Conservation (phyloP, 257 asterid species). For the Jacaranda mimosifolia region DNA sequence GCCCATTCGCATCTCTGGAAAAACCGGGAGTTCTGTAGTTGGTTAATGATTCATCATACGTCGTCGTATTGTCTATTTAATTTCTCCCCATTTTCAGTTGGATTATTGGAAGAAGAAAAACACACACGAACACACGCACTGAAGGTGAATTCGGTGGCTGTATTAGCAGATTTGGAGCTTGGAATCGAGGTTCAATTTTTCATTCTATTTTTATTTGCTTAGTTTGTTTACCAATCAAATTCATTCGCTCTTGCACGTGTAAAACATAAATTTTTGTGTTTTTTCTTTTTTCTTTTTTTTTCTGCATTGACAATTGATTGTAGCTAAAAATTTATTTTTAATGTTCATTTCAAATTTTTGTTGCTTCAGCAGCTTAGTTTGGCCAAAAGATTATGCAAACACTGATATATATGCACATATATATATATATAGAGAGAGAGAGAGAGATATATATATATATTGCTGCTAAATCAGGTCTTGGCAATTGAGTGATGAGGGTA, state of each 20-base stretch:
- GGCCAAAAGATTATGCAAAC: neutral
- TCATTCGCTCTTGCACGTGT: neutral
- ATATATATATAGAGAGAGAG: no score
- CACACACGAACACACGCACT: neutral
- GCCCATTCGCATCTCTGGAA: neutral
- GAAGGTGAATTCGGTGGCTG: neutral
- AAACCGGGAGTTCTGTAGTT: neutral
- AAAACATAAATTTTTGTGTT: neutral
- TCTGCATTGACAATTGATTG: neutral
- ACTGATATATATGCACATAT: neutral
- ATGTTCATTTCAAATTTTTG: neutral
- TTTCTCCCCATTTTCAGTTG: neutral
- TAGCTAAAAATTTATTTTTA: neutral
- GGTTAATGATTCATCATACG: neutral
- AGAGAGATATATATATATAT: no score
- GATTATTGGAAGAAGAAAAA: slow-evolving; percentile 8
- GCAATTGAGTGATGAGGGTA: no score
- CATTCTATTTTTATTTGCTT: neutral
- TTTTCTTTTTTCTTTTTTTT: no score
- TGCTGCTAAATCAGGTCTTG: no score
- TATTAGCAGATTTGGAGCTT: slow-evolving; percentile 12
- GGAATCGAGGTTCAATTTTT: slow-evolving; percentile 15
- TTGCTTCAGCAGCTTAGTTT: neutral
- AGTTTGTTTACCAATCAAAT: neutral
- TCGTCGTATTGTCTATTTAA: neutral